Percentiles rank a stretch among this genome's conserved stretches.
Evolutionary conservation across 2,329 filamentous ascomycete species (phyloP).

Genomic region (Cordyceps fumosorosea): DNA sequence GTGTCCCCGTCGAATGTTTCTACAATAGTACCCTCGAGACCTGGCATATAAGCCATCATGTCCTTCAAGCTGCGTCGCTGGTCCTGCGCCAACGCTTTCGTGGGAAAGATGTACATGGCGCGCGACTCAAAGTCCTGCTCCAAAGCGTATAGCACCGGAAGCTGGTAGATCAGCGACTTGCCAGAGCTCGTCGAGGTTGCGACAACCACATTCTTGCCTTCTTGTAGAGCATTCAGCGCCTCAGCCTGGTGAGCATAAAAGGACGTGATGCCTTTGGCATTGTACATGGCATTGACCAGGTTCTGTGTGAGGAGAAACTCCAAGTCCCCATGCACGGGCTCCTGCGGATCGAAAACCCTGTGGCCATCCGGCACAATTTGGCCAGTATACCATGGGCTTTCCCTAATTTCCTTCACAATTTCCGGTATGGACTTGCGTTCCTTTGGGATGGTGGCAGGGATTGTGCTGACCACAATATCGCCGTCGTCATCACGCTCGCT

Average conservation of each 20-base stretch:
- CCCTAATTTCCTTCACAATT: constrained; percentile 78
- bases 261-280: constrained; percentile 76
- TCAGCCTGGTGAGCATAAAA: constrained; percentile 91
- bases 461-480: constrained; percentile 32
- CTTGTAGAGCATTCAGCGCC: constrained; percentile 80
- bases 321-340: constrained; percentile 74
- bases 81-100: constrained; percentile 92
- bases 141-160: constrained; percentile 81
- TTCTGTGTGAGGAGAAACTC: constrained; percentile 82
- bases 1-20: constrained; percentile 98
- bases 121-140: constrained; percentile 70
- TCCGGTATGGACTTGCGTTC: constrained; percentile 76
- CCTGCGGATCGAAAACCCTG: constrained; percentile 80
- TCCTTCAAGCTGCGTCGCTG: constrained; percentile 84
- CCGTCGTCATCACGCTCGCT: constrained; percentile 33
- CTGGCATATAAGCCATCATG: constrained; percentile 72
- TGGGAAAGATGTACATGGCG: constrained; percentile 97
- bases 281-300: constrained; percentile 93
- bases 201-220: constrained; percentile 82
- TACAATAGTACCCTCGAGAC: constrained; percentile 67
- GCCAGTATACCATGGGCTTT: constrained; percentile 77
- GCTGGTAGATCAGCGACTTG: constrained; percentile 96
- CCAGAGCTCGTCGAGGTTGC: constrained; percentile 94
- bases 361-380: constrained; percentile 94
- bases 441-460: constrained; percentile 68